Conservation (phyloP, 1,284 basidiomycete species). For the Puccinia coronata region DNA sequence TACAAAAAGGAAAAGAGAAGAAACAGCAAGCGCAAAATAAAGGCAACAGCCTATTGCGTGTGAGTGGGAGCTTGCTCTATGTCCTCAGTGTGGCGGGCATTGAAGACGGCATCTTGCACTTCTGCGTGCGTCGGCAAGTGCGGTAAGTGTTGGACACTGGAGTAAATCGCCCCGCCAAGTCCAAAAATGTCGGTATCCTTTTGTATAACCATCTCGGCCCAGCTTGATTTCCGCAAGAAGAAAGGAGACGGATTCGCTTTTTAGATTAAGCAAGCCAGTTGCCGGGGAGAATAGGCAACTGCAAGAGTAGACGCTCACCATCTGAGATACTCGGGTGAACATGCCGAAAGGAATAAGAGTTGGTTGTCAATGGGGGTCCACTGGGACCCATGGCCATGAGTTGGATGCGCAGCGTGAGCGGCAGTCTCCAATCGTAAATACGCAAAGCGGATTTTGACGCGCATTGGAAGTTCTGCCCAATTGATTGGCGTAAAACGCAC, state of each 20-base stretch:
- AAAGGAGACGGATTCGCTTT: not conserved
- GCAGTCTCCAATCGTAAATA: conserved; percentile 3
- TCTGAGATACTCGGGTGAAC: too few relatives aligned
- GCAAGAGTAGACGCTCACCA: too few relatives aligned
- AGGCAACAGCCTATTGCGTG: too few relatives aligned
- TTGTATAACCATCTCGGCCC: not conserved
- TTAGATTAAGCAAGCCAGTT: too few relatives aligned
- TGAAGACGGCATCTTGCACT: not conserved
- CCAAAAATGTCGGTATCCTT: not conserved
- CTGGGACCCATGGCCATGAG: too few relatives aligned
- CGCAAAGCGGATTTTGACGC: not conserved
- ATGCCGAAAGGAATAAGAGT: too few relatives aligned
- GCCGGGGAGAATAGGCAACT: too few relatives aligned
- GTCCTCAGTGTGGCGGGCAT: too few relatives aligned
- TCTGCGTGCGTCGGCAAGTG: not conserved
- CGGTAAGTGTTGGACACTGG: not conserved
- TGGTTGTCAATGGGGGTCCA: too few relatives aligned
- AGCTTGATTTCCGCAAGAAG: not conserved
- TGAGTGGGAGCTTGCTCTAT: too few relatives aligned
- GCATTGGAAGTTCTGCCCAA: not conserved
- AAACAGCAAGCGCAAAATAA: too few relatives aligned
- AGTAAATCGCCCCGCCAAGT: not conserved
- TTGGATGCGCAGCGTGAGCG: not conserved
- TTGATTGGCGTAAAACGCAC: not conserved
- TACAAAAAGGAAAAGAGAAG: too few relatives aligned